Base-by-base conservation (phyloP, 345 rosid genomes). In the Isatis tinctoria region DNA sequence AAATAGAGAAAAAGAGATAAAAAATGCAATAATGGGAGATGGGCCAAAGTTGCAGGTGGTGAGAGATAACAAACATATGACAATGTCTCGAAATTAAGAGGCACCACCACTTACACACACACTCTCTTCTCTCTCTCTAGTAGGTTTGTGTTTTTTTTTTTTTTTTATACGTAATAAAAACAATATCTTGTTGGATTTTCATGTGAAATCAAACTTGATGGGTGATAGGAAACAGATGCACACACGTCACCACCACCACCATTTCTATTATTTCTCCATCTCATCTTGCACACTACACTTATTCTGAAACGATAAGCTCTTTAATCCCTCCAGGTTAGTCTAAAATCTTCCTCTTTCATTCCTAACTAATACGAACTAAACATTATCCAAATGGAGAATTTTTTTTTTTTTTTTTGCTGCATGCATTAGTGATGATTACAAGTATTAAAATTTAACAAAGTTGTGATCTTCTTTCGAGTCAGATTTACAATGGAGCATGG, bases 11-110 rank as follows among this genome's bases (percentile, higher is more conserved):
- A 75, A 51, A 27, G 24, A 76, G 51, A 54, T 12, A 63, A 37
- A 17, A 63, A 37, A 17, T 54, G 75, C 60, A 76, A 76, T 76
- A 69, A 76, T 69, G 79, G 71, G 70, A 37, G 70, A 76, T 76
- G 79, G 79, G 67, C 79, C 79, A 63, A 44, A 14, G 75, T 65
- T 76, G 66, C 70, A 76, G 64, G 48, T 68, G 69, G 57, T 68
- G 74, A 49, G 17, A 68, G 79, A 69, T 62, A 63, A 63, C 75
- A 70, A 74, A 74, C 72, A 66, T 69, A 75, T 75, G 79, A 62
- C 74, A 53, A 32, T 75, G 74, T 75, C 79, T 75, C 49, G 17
- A 75, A 69, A 69, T 75, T 69, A 69, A 75, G 74, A 75, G 70
- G 75, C 74, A 76, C 75, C 75, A 62, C 66, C 71, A 76, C 75